Evolutionary conservation across 2,329 filamentous ascomycete genomes (phyloP).

Genomic region (Cladophialophora chaetospira): DNA sequence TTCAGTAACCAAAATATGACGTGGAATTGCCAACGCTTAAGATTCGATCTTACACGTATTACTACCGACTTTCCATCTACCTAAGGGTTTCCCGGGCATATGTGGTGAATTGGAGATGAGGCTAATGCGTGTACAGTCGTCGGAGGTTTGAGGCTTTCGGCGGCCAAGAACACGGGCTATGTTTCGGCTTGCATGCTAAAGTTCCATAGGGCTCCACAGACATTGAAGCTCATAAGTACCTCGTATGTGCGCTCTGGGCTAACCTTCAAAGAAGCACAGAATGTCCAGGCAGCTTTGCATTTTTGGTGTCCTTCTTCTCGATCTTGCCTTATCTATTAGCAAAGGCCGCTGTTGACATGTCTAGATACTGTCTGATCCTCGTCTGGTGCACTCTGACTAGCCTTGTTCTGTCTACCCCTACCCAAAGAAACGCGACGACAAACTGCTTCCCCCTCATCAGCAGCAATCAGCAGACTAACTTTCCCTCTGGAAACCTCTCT

Average conservation of each 20-base stretch:
- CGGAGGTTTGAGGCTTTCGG: not conserved
- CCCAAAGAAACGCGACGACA: not conserved
- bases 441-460: not conserved
- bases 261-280: too few species aligned
- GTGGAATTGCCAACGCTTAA: not conserved
- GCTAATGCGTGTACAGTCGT: not conserved
- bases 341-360: too few species aligned
- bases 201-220: not conserved
- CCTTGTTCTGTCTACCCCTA: not conserved
- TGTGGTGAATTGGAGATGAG: not conserved
- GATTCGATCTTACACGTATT: not conserved
- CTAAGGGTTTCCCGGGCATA: not conserved
- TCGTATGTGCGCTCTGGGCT: not conserved
- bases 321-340: too few species aligned
- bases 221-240: not conserved
- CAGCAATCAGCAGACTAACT: not conserved
- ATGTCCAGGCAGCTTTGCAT: not conserved
- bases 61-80: not conserved
- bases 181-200: not conserved
- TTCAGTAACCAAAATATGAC: not conserved
- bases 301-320: too few species aligned
- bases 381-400: not conserved
- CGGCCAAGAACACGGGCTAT: not conserved
- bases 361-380: not conserved
- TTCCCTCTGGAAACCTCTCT: not conserved